Base-by-base conservation (phyloP, 306 rosid genomes). In the Mucuna pruriens region DNA sequence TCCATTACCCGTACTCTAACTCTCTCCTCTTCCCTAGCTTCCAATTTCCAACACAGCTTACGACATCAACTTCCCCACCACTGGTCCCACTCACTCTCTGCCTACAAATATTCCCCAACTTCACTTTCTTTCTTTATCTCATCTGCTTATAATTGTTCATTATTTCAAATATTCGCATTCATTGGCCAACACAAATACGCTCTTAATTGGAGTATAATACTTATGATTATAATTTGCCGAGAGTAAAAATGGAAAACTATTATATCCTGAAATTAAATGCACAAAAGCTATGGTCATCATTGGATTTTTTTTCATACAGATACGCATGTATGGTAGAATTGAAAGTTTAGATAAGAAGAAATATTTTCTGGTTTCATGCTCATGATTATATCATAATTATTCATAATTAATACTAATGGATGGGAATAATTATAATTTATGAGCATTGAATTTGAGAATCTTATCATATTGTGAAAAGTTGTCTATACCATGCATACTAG, bases 1-100 rank as follows among this genome's bases (percentile, higher is more conserved):
- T 62, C 25, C 12, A 42, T 26, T 54, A 75, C 54, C 11, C 2
- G 26, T 58, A 57, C 22, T 55, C 74, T 46, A 39, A 57, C 22
- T 55, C 74, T 46, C 19, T 54, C 9, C 26, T 20, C 22, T 60
- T 82, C 17, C 10, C 55, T 82, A 82, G 65, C 82, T 76, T 76
- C 78, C 86, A 76, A 82, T 82, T 82, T 71, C 86, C 82, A 69
- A 82, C 57, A 82, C 82, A 82, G 42, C 72, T 82, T 83, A 69
- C 69, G 25, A 9, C 80, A 70, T 63, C 45, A 80, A 33, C 20
- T 19, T 40, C 77, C 83, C 83, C 63, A 66, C 79, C 68, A 82
- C 62, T 67, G 75, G 79, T 49, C 86, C 86, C 86, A 71, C 80
- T 29, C 64, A 23, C 51, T 46, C 73, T 55, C 49, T 13, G 19